Evolutionary conservation across 495 filamentous ascomycete genomes (phyloP), one percentile per base, ranked within the genome.

Genomic region (Annulohypoxylon stygium): DNA sequence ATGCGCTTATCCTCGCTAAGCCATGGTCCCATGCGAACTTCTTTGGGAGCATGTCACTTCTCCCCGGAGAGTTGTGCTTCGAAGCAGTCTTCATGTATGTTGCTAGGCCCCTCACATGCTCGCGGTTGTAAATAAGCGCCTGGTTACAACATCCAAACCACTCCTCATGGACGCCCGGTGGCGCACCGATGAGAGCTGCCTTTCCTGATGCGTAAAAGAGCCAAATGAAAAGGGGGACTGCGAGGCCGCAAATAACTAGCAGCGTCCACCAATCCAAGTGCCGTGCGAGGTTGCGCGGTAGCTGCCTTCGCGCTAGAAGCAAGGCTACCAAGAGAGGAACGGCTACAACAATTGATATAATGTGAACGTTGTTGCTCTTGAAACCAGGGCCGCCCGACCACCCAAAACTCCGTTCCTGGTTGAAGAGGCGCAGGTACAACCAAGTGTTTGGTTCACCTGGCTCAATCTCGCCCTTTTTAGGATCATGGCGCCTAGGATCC

Each of bases 341-440:
- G 14, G 67, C 47, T 4, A 78, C 72, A 8, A 76, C 59, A 11
- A 78, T 16, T 26, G 83, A 82, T 26, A 81, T 78, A 14, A 83
- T 59, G n/a, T 78, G 73, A 58, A 84, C 78, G 60, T 84, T 79
- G 7, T 81, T 71, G 57, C 81, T 84, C 58, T 67, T 72, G 50
- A 81, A 81, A 30, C 83, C 83, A 20, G 76, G 61, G 1, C 75
- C 71, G 18, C 70, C 74, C 7, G 68, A 75, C 84, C 84, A 86
- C 14, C 76, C 69, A 4, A 82, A 73, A 7, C 79, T 77, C 34
- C 81, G 81, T 67, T 87, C 83, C 5, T 82, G 84, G 70, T 83
- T 84, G 69, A 87, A 87, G 3, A 87, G 77, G 7, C 84, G 82
- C 26, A 87, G 69, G 48, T 87, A 87, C 9, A 87, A 50, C 84